Percentiles rank a stretch among this genome's conserved stretches.
Conservation (phyloP, 306 rosid genomes). For the Cicer judaicum region DNA sequence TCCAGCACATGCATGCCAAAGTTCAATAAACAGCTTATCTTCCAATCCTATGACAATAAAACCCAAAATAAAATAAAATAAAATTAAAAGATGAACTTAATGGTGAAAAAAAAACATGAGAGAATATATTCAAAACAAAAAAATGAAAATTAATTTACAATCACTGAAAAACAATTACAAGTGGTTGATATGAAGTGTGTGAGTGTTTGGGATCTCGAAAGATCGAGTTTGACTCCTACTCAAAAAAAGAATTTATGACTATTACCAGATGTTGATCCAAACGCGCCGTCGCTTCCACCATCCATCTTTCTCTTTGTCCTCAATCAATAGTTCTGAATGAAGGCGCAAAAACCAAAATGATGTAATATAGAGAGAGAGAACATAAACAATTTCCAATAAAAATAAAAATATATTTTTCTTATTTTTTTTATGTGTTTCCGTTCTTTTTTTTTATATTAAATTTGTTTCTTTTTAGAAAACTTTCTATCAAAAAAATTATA, state of each 20-base stretch:
- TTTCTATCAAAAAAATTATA: too few relatives aligned
- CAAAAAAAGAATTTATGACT: neutral
- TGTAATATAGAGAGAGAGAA: neutral
- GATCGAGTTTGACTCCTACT: too few relatives aligned
- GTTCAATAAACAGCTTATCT: constrained; percentile 40
- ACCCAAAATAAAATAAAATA: neutral
- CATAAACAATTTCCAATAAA: neutral
- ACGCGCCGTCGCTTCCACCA: too few relatives aligned
- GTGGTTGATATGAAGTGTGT: too few relatives aligned
- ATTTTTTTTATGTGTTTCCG: too few relatives aligned
- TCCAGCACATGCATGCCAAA: constrained; percentile 73
- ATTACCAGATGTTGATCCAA: neutral
- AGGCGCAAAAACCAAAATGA: neutral
- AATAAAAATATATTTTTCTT: neutral
- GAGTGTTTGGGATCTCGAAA: too few relatives aligned
- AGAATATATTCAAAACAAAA: neutral
- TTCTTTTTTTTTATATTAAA: too few relatives aligned
- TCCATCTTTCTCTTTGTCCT: constrained; percentile 41
- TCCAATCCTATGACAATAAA: constrained; percentile 4
- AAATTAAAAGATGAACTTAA: neutral
- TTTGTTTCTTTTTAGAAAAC: too few relatives aligned
- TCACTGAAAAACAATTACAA: too few relatives aligned
- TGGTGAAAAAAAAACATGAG: neutral
- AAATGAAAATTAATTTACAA: neutral
- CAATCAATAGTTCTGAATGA: constrained; percentile 1